Conservation (phyloP, 495 filamentous ascomycete genomes). For the Xylaria venustula region DNA sequence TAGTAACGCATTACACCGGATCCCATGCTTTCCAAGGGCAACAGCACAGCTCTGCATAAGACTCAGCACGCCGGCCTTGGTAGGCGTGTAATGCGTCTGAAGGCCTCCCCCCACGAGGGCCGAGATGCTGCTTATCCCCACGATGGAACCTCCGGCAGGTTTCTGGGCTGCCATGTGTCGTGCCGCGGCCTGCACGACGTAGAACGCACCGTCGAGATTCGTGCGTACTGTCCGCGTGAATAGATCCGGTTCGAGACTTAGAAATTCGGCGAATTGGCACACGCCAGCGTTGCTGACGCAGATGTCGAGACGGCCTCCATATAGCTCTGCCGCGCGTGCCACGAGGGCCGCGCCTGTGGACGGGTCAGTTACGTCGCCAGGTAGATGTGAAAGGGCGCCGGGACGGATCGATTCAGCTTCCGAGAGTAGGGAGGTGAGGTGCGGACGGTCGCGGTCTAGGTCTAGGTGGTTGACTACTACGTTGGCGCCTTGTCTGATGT, state of each 20-base stretch:
- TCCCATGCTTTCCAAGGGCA: constrained; percentile 71
- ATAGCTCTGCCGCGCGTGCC: constrained; percentile 53
- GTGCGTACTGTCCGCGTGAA: constrained; percentile 65
- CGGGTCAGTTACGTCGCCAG: constrained; percentile 66
- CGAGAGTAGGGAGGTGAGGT: constrained; percentile 53
- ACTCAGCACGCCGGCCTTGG: constrained; percentile 79
- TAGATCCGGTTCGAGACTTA: constrained; percentile 65
- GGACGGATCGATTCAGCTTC: constrained; percentile 50
- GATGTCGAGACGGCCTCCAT: constrained; percentile 64
- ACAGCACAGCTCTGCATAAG: constrained; percentile 84
- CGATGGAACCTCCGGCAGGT: constrained; percentile 70
- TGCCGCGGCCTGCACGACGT: constrained; percentile 77
- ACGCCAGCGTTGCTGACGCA: constrained; percentile 89
- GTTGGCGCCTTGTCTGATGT: constrained; percentile 65
- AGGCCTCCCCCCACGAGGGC: constrained; percentile 79
- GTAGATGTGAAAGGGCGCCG: constrained; percentile 56
- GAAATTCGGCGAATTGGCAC: constrained; percentile 79
- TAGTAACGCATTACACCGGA: constrained; percentile 82
- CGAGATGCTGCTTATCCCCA: constrained; percentile 78
- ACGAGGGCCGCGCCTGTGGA: constrained; percentile 61
- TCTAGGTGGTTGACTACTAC: constrained; percentile 71
- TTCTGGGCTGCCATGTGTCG: constrained; percentile 71
- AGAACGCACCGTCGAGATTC: constrained; percentile 86
- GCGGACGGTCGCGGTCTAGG: constrained; percentile 49
- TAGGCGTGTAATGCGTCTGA: constrained; percentile 89